Conservation (phyloP, 176 grass and related monocot genomes). For the Zoysia japonica region DNA sequence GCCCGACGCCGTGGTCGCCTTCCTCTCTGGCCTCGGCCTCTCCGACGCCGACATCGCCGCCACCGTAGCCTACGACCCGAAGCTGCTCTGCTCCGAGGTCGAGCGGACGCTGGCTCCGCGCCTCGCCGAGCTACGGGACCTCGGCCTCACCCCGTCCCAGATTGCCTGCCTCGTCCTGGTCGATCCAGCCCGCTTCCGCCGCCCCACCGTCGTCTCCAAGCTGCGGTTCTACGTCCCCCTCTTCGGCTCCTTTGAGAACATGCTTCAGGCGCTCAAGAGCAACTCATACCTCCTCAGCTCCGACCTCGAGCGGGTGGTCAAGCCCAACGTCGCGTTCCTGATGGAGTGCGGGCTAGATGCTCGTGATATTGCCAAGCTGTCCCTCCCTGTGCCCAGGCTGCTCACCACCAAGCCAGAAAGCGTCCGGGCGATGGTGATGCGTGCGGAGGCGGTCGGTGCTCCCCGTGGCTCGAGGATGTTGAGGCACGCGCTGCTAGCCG, state of each 20-base stretch:
- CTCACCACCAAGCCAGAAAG: slow-evolving; percentile 42
- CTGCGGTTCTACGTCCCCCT: slow-evolving; percentile 47
- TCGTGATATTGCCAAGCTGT: slow-evolving; percentile 47
- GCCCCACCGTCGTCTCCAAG: slow-evolving; percentile 51
- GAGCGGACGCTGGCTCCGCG: slow-evolving; percentile 56
- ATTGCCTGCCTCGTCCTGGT: slow-evolving; percentile 50
- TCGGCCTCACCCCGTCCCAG: slow-evolving; percentile 56
- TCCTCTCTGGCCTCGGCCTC: slow-evolving; percentile 55
- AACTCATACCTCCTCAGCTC: slow-evolving; percentile 50
- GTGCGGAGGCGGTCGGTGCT: slow-evolving; percentile 35
- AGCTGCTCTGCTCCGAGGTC: slow-evolving; percentile 53
- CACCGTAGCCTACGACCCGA: slow-evolving; percentile 44
- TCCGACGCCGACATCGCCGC: slow-evolving; percentile 40
- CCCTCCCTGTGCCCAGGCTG: slow-evolving; percentile 30
- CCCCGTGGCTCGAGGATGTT: slow-evolving; percentile 39
- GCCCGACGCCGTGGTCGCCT: slow-evolving; percentile 56
- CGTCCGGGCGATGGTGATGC: slow-evolving; percentile 30
- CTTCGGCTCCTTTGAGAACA: slow-evolving; percentile 45
- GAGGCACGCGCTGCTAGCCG: slow-evolving; percentile 37
- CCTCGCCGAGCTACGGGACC: slow-evolving; percentile 31
- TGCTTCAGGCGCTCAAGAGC: slow-evolving; percentile 47
- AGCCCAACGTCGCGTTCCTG: slow-evolving; percentile 57
- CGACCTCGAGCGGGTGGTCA: slow-evolving; percentile 51
- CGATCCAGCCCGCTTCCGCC: slow-evolving; percentile 51
- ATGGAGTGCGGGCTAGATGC: slow-evolving; percentile 47